Evolutionary conservation across 1,139 yeast species (phyloP), one percentile per base, ranked within the genome.

Genomic region (Blastobotrys proliferans): DNA sequence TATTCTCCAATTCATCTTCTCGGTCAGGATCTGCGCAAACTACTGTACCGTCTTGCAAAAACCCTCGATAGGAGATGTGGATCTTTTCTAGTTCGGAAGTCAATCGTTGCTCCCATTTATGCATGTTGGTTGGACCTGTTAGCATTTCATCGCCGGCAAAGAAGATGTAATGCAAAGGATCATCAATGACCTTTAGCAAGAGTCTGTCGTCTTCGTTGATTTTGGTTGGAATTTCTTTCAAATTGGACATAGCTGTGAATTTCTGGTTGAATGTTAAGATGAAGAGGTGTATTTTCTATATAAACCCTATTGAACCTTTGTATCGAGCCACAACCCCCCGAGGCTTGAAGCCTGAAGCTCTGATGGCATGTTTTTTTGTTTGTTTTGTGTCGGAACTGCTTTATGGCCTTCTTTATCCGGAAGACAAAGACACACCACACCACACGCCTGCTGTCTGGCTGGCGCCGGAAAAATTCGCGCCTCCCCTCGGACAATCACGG

Each of bases 61-160:
- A 43, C 13, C 28, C 29, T 21, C 28, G 31, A 26, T 22, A 43
- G 18, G 37, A 36, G 6, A 33, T 27, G 33, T 43, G 43, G 22
- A 43, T 30, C 26, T 35, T 39, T 29, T 33, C 33, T 35, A 43
- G 21, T 22, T 43, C 46, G 10, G 35, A 27, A n/a, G n/a, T 29
- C 22, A 43, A 20, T 21, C 43, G 40, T 8, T 26, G 26, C 19
- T 43, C 43, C 46, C 46, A 43, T n/a, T 21, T 26, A 35, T 35
- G 42, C 43, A 43, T 39, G 31, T 43, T 43, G 8, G 32, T 26
- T 21, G 42, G 43, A 22, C 46, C 46, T 4, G 40, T 35, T 2
- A 43, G 38, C 11, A 43, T 32, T 34, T 35, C 43, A 20, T 38
- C 43, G 11, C 20, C 31, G 9, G 26, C 36, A 26, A 43, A 43